These are phyloP conservation scores for Puccinellia tenuiflora DNA, from an alignment of 176 grass and related monocot species.

Conservation along the genomic window DNA sequence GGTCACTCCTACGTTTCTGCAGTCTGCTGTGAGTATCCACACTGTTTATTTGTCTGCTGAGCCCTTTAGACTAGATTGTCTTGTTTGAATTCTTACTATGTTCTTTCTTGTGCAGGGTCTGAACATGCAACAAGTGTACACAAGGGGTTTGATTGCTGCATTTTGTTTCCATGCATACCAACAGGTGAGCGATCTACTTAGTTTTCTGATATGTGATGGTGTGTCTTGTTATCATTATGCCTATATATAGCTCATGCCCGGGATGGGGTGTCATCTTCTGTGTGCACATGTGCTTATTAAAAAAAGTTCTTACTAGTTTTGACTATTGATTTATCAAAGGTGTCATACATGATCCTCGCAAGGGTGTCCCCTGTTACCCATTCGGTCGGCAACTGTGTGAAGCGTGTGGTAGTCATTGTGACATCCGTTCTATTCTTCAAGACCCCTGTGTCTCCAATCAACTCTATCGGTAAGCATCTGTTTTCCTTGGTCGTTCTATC, in stretches of 20 bases:
- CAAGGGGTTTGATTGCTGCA: slow-evolving; percentile 61
- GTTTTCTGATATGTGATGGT: neutral
- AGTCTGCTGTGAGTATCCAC: slow-evolving; percentile 68
- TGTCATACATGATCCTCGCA: slow-evolving; percentile 92
- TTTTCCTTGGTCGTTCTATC: neutral
- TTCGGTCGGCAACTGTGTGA: slow-evolving; percentile 95
- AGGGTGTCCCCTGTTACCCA: slow-evolving; percentile 91
- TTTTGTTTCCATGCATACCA: slow-evolving; percentile 97
- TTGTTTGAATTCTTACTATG: slow-evolving; percentile 6
- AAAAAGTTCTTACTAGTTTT: neutral
- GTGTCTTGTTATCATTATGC: neutral
- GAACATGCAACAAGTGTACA: slow-evolving; percentile 70
- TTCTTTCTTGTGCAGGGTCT: slow-evolving; percentile 62
- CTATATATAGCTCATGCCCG: neutral
- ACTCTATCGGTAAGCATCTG: slow-evolving; percentile 58
- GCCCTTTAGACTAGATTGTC: neutral
- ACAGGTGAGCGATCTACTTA: slow-evolving; percentile 47
- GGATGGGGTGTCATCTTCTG: neutral
- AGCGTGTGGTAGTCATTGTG: slow-evolving; percentile 87
- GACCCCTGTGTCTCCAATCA: slow-evolving; percentile 85
- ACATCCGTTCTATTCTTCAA: slow-evolving; percentile 94
- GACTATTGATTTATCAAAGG: slow-evolving; percentile 36
- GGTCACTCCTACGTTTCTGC: slow-evolving; percentile 68
- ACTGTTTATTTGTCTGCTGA: slow-evolving; percentile 13
- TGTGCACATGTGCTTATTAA: neutral